These are phyloP conservation scores for Agrocybe chaxingu DNA, from an alignment of 768 basidiomycete genomes.

Conservation along the genomic window DNA sequence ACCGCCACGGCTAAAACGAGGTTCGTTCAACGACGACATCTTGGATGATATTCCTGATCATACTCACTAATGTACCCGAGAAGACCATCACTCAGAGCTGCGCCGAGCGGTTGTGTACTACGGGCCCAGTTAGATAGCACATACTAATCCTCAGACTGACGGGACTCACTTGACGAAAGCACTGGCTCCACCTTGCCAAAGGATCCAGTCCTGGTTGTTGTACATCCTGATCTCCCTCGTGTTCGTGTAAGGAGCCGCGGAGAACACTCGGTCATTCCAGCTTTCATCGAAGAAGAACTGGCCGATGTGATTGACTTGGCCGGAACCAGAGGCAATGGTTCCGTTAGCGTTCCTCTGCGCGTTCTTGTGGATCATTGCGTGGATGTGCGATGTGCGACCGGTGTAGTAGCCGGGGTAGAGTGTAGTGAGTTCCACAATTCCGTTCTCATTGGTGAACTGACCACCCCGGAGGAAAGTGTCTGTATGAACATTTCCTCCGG, in stretches of 20 bases:
- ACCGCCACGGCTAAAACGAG: too few relatives aligned
- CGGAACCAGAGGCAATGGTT: constrained; percentile 25
- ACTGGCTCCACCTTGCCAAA: constrained; percentile 23
- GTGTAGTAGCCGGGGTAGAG: constrained; percentile 28
- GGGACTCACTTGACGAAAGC: constrained; percentile 19
- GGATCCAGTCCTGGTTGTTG: constrained; percentile 29
- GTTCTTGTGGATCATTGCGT: constrained; percentile 26
- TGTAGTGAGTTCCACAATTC: constrained; percentile 27
- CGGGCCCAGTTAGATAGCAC: too few relatives aligned
- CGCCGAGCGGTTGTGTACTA: too few relatives aligned
- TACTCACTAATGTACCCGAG: too few relatives aligned
- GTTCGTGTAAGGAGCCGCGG: constrained; percentile 22
- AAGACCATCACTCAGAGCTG: too few relatives aligned
- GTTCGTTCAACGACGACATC: too few relatives aligned
- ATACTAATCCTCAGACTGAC: too few relatives aligned
- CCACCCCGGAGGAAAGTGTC: constrained; percentile 32
- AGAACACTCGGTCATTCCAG: constrained; percentile 25
- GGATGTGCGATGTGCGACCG: constrained; percentile 31
- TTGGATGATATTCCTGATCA: too few relatives aligned
- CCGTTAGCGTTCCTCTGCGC: constrained; percentile 15
- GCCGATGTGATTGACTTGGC: constrained; percentile 29
- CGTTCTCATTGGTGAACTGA: constrained; percentile 24
- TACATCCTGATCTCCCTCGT: constrained; percentile 23
- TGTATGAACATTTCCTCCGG: constrained; percentile 12
- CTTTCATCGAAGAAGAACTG: constrained; percentile 34